phyloP scores from a whole-genome alignment of 2,329 filamentous ascomycete genomes.

The Exophiala xenobiotica region DNA sequence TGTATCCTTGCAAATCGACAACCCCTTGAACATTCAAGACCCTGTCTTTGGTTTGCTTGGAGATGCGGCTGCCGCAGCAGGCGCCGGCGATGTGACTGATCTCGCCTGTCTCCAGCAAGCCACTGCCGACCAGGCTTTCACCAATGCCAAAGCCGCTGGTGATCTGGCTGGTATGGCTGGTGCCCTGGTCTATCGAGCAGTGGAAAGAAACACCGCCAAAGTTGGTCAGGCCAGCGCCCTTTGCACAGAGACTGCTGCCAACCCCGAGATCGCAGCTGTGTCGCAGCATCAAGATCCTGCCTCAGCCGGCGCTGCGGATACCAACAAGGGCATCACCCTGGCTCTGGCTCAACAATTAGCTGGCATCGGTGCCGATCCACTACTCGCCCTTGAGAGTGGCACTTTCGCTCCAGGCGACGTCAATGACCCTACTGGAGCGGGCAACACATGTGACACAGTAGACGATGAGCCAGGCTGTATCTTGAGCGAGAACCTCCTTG shows the following conservation, averaged over 20 bases:
- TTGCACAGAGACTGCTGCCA: conserved; percentile 59
- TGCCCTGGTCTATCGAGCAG: conserved; percentile 53
- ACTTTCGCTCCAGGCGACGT: conserved; percentile 64
- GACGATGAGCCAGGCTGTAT: conserved; percentile 55
- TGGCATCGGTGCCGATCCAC: conserved; percentile 63
- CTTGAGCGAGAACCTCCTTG: conserved; percentile 52
- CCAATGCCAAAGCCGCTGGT: conserved; percentile 55
- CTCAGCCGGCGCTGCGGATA: conserved; percentile 52
- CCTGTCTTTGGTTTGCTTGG: conserved; percentile 56
- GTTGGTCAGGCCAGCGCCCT: conserved; percentile 58
- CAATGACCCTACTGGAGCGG: conserved; percentile 48
- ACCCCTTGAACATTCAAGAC: conserved; percentile 50
- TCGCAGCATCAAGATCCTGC: conserved; percentile 68
- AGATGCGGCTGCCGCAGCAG: conserved; percentile 50
- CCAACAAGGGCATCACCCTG: conserved; percentile 63
- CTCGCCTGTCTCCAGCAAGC: conserved; percentile 60
- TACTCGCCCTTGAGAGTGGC: conserved; percentile 59
- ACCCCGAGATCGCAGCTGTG: conserved; percentile 65
- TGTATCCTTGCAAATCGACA: conserved; percentile 45
- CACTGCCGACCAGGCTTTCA: conserved; percentile 59
- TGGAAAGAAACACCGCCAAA: conserved; percentile 60
- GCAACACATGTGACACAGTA: conserved; percentile 54
- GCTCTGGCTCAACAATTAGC: conserved; percentile 61
- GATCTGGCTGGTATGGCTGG: conserved; percentile 56
- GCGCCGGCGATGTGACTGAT: conserved; percentile 50